phyloP scores from a whole-genome alignment of 345 rosid genomes.

The Sisymbrium altissimum region DNA sequence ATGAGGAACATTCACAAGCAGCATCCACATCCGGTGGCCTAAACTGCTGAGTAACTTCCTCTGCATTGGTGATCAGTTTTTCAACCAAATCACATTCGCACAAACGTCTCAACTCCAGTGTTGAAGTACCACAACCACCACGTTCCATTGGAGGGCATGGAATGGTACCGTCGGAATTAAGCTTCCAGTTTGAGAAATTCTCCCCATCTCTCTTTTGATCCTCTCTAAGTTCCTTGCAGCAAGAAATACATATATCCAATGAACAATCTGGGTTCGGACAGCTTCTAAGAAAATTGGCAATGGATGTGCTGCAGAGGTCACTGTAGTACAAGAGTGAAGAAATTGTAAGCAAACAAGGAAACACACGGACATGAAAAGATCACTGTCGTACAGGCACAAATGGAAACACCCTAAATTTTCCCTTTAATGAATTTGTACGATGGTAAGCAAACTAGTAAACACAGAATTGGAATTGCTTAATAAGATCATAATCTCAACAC shows the following conservation, averaged over 20 bases:
- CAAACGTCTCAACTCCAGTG: constrained; percentile 50
- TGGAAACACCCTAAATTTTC: neutral
- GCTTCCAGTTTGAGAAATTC: constrained; percentile 56
- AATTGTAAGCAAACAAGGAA: neutral
- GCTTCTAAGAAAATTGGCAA: constrained; percentile 49
- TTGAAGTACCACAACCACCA: constrained; percentile 61
- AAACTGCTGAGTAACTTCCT: constrained; percentile 43
- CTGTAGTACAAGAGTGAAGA: neutral
- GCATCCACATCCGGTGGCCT: constrained; percentile 25
- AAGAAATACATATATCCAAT: constrained; percentile 51
- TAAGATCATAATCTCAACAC: neutral
- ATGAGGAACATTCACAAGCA: constrained; percentile 45
- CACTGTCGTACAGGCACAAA: neutral
- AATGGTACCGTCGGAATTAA: constrained; percentile 46
- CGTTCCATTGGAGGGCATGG: constrained; percentile 57
- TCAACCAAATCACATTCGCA: constrained; percentile 42
- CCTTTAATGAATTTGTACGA: too few relatives aligned
- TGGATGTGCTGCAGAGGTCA: constrained; percentile 56
- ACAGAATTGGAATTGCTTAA: too few relatives aligned
- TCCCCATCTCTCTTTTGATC: too few relatives aligned
- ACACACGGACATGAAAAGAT: neutral
- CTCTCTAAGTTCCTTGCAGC: constrained; percentile 58
- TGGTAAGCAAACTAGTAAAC: neutral
- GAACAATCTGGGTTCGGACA: constrained; percentile 43
- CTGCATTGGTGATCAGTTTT: constrained; percentile 43